Conservation (phyloP, 2,329 filamentous ascomycete species). For the Fusarium circinatum region DNA sequence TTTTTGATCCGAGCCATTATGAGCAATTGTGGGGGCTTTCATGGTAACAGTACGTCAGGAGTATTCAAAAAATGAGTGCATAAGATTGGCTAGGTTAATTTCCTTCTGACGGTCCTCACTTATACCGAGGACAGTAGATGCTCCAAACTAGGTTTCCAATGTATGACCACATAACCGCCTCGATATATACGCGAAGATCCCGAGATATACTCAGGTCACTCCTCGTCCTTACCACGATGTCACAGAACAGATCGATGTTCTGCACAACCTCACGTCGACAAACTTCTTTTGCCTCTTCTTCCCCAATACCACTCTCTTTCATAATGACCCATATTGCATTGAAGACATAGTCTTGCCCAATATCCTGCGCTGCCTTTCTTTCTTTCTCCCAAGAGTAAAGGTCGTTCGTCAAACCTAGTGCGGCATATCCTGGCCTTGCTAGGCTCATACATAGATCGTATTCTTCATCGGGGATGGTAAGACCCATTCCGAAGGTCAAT, state of each 20-base stretch:
- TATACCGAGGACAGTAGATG: not conserved
- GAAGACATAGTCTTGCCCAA: not conserved
- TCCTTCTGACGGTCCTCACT: not conserved
- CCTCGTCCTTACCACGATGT: not conserved
- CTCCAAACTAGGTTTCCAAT: not conserved
- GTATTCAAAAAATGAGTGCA: not conserved
- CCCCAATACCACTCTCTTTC: not conserved
- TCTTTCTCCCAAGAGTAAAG: not conserved
- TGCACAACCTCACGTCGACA: not conserved
- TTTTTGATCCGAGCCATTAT: too few relatives aligned
- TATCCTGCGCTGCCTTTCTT: not conserved
- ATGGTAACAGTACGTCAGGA: not conserved
- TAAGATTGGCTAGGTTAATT: not conserved
- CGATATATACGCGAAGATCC: not conserved
- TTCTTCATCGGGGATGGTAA: not conserved
- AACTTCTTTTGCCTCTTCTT: not conserved
- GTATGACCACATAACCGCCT: not conserved
- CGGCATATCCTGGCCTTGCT: not conserved
- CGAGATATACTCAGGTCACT: fast-evolving
- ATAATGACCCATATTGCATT: not conserved
- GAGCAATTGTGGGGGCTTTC: fast-evolving
- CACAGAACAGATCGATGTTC: not conserved
- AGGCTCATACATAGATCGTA: not conserved
- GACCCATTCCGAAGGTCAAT: not conserved
- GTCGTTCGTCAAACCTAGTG: not conserved